Evolutionary conservation across 2,329 filamentous ascomycete species (phyloP).

Genomic region (Colletotrichum theobromicola): DNA sequence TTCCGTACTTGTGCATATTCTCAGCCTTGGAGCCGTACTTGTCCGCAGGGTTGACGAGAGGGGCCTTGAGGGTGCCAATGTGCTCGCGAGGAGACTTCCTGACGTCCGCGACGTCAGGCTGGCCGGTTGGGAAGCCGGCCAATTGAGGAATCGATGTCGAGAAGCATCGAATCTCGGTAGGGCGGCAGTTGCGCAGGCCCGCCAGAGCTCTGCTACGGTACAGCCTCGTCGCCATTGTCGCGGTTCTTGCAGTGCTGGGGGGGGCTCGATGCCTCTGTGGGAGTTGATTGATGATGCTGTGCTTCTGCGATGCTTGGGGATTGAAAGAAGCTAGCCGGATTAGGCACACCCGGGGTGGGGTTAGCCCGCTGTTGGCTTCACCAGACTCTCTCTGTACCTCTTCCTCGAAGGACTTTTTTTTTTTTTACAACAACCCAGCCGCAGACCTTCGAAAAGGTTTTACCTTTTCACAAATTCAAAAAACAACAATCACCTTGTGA

Average conservation of each 20-base stretch:
- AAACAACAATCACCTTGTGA: neutral
- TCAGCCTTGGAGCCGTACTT: conserved; percentile 89
- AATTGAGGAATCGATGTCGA: conserved; percentile 25
- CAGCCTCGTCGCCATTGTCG: conserved; percentile 66
- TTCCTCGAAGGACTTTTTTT: neutral
- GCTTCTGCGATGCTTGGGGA: conserved; percentile 10
- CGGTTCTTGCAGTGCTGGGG: conserved; percentile 18
- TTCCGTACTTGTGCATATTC: conserved; percentile 89
- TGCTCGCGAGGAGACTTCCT: conserved; percentile 65
- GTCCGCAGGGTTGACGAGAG: conserved; percentile 90
- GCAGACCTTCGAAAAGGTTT: neutral
- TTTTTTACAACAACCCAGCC: neutral
- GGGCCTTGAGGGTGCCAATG: conserved; percentile 68
- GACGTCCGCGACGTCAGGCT: conserved; percentile 68
- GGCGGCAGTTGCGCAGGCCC: conserved; percentile 24
- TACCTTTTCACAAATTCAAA: neutral
- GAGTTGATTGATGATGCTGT: conserved; percentile 22
- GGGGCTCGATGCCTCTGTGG: conserved; percentile 22
- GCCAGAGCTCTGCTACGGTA: conserved; percentile 61
- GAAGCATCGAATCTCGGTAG: conserved; percentile 23
- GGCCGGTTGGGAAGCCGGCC: conserved; percentile 23
- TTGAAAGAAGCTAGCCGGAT: conserved; percentile 18
- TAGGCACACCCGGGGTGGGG: neutral
- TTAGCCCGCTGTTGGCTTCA: neutral
- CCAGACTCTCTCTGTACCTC: neutral